Base-by-base conservation (phyloP, 805 yeast genomes). In the Yamadazyma insecticola region DNA sequence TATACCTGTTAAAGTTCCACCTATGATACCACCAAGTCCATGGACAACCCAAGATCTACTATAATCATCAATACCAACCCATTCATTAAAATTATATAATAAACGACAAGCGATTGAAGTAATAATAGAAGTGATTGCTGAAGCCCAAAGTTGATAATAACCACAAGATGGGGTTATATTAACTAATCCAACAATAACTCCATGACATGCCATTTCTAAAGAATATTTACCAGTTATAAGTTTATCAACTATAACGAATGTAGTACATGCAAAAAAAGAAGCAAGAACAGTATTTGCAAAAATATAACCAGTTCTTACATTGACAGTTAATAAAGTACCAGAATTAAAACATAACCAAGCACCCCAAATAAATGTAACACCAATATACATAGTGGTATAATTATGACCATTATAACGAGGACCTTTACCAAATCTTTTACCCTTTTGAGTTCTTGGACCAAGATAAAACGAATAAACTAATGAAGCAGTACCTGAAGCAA, bases 331-430 rank as follows among this genome's bases (percentile, higher is more conserved):
- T 27, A 66, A 47, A 12, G 73, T 66, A 22, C 72, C 74, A 10
- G 70, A 55, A 42, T 68, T 68, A 54, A 68, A 68, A 43, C 72
- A 64, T 33, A 67, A 54, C 74, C 73, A 68, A n/a, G 70, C 63
- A 31, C 59, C 64, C 71, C 70, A 66, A 33, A 68, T 66, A 28
- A 68, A 51, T 5, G 70, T 60, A 25, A 63, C 72, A 22, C 74
- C 73, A 31, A 66, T 44, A 30, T 65, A 59, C 1, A 67, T 61
- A 13, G 65, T 50, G 5, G 57, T 41, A 6, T 62, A 35, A 13
- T 65, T 57, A 34, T 59, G 63, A 6, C 67, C 66, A 31, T 51
- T 48, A 35, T 44, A 51, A 8, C 32, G 30, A 16, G 41, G 42
- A 16, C 40, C 41, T 15, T 36, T 48, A 11, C 64, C 60, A 7